phyloP scores from a whole-genome alignment of 495 filamentous ascomycete species.

The Melanomma pulvis-pyrius region DNA sequence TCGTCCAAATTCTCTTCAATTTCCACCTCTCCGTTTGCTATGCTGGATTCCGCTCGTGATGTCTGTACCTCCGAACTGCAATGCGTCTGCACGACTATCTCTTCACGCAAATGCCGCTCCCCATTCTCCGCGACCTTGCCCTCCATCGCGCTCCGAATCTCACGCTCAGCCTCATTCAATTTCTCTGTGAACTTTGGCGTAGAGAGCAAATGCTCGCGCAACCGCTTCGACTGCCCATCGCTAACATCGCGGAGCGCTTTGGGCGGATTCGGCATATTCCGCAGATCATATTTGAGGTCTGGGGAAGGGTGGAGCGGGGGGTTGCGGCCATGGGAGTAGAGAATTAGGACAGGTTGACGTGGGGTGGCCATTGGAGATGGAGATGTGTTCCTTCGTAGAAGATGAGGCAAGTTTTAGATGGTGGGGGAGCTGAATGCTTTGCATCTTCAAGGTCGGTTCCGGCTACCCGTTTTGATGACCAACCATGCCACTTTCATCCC shows the following conservation, averaged over 20 bases:
- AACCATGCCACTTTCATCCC: too few relatives aligned
- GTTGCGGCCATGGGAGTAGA: slow-evolving; percentile 31
- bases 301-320: slow-evolving; percentile 26
- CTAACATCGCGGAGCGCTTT: slow-evolving; percentile 17
- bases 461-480: too few relatives aligned
- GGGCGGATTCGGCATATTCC: slow-evolving; percentile 29
- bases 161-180: slow-evolving; percentile 8
- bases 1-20: not conserved
- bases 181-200: too few relatives aligned
- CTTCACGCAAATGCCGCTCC: not conserved
- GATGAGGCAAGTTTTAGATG: too few relatives aligned
- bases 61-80: not conserved
- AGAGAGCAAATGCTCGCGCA: slow-evolving; percentile 26
- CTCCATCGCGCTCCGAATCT: slow-evolving; percentile 15
- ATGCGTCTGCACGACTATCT: too few relatives aligned
- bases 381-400: too few relatives aligned
- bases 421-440: too few relatives aligned
- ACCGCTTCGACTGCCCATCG: slow-evolving; percentile 27
- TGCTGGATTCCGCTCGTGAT: not conserved
- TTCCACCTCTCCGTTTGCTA: not conserved
- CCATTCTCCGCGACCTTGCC: slow-evolving; percentile 4
- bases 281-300: slow-evolving; percentile 32
- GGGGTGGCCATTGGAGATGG: too few relatives aligned
- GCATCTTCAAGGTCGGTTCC: too few relatives aligned
- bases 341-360: too few relatives aligned